Percentiles rank a stretch among this genome's conserved stretches.
Evolutionary conservation across 140 eudicot species (phyloP).

Genomic region (Oenanthe javanica): DNA sequence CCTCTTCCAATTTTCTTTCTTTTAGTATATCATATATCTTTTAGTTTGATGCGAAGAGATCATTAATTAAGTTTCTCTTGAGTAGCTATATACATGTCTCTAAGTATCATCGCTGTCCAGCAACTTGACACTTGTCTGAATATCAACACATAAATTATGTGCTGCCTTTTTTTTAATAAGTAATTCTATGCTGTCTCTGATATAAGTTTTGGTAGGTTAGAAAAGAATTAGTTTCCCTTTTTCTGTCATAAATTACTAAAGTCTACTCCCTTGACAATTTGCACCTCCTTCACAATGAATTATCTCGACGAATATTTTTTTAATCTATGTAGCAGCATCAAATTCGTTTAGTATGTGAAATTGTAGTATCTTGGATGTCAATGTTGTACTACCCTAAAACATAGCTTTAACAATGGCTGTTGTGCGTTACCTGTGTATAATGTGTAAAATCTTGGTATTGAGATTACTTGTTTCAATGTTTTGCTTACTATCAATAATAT

Average conservation of each 20-base stretch:
- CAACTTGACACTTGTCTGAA: neutral
- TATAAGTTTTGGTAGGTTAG: neutral
- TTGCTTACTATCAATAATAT: neutral
- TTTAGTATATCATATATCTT: neutral
- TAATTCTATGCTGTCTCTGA: neutral
- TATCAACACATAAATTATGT: neutral
- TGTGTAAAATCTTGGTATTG: neutral
- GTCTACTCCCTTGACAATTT: neutral
- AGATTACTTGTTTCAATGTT: neutral
- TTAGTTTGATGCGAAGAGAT: neutral
- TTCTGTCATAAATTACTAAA: neutral
- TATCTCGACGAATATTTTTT: neutral
- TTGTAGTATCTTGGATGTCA: neutral
- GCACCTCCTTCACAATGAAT: neutral
- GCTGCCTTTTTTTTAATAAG: neutral
- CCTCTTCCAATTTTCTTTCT: neutral
- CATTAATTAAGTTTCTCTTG: neutral
- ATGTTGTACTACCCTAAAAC: neutral
- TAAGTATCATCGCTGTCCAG: neutral
- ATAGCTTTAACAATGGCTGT: neutral
- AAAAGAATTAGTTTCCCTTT: neutral
- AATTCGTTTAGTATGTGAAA: neutral
- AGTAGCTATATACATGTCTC: neutral
- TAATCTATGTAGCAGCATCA: neutral
- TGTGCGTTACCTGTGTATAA: neutral